phyloP scores from a whole-genome alignment of 345 rosid species.

The Salix purpurea region DNA sequence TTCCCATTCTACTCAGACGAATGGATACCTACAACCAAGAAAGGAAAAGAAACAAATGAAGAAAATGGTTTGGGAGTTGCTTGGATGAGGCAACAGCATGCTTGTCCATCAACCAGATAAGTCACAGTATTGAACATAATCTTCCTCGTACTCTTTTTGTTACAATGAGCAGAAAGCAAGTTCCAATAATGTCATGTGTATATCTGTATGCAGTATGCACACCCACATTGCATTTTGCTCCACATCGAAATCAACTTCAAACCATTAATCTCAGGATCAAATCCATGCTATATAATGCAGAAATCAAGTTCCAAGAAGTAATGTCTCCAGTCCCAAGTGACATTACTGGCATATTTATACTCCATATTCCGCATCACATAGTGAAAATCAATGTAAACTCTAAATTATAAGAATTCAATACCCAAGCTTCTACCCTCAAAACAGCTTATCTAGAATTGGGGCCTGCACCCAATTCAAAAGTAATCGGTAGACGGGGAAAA shows the following conservation, averaged over 20 bases:
- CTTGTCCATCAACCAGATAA: background rate
- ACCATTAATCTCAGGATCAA: background rate
- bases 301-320: background rate
- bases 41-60: background rate
- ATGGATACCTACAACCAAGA: constrained; percentile 19
- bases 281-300: background rate
- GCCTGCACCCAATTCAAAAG: background rate
- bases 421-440: background rate
- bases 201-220: background rate
- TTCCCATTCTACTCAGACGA: constrained; percentile 45
- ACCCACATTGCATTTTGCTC: background rate
- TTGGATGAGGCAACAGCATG: background rate
- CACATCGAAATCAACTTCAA: background rate
- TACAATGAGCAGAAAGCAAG: background rate
- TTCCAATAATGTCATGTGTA: background rate
- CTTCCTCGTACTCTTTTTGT: background rate
- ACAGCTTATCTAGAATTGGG: background rate
- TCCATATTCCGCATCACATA: background rate
- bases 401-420: background rate
- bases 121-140: background rate
- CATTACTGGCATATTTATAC: background rate
- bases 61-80: background rate
- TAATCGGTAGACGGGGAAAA: background rate
- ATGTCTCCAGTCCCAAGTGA: background rate
- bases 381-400: background rate